Base-by-base conservation (phyloP, 129 eudicot species). In the Saposhnikovia divaricata region DNA sequence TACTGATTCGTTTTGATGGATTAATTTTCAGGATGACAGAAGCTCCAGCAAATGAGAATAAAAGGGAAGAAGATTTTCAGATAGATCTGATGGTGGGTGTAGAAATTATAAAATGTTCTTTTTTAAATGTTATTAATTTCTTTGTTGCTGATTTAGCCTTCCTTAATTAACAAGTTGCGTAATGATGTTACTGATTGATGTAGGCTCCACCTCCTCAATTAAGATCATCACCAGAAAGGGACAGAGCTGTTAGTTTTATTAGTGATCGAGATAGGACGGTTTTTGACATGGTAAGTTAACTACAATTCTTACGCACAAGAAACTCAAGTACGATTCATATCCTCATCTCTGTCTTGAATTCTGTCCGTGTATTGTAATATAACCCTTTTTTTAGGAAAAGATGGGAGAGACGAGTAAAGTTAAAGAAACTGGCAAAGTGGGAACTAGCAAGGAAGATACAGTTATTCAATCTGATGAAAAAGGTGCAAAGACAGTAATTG, bases 181-280 rank as follows among this genome's bases (percentile, higher is more conserved):
- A n/a, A 66, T 77, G 38, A 15, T 44, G 72, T 79, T 43, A 70
- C 15, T 57, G 66, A 77, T 55, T 45, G 38, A 42, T n/a, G 55
- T 80, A 92, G 99, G 98, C 98, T 68, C 98, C 98, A 51, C 99
- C 97, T 70, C 98, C 98, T 44, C 98, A 88, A 83, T 80, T 48
- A 77, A 85, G 88, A 87, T 78, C 90, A 10, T 92, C 96, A 42
- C 91, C 93, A 1, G 95, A 82, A 69, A 92, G 84, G 45, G 94
- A 86, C 42, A 72, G 82, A 0, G 85, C 78, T 16, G 42, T 83
- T 9, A 69, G 66, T 83, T 81, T 82, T 38, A 76, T 48, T 50
- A 80, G 79, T 2, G 89, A 81, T 61, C 79, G 75, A 42, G 81
- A 83, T 23, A 83, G 77, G 86, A 84, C 84, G 47, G 59, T 77